A percentile compares a stretch with the other conserved stretches of the same genome.
These are phyloP conservation scores for Gossypium anomalum DNA, from an alignment of 345 rosid genomes.

Conservation along the genomic window DNA sequence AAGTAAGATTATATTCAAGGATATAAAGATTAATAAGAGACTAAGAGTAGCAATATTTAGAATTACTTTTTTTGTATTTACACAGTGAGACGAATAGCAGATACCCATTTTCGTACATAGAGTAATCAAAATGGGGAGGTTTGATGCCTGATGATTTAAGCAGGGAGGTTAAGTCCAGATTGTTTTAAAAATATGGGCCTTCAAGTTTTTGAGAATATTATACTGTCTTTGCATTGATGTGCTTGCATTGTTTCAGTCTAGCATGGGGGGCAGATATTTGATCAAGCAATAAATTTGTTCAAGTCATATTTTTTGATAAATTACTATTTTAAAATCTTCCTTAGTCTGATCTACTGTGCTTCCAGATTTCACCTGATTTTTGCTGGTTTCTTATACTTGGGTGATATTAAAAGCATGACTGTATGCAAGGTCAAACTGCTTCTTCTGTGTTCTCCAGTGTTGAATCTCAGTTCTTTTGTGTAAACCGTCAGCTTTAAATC, in stretches of 20 bases:
- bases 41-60: not conserved
- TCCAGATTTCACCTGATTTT: not conserved
- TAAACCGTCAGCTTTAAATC: not conserved
- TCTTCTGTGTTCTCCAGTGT: not conserved
- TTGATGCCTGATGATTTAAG: not conserved
- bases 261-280: not conserved
- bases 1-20: not conserved
- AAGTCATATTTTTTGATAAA: not conserved
- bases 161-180: not conserved
- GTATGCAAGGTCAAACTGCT: not conserved
- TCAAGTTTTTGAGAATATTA: not conserved
- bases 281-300: not conserved
- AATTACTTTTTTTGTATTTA: not conserved
- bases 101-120: not conserved
- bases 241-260: not conserved
- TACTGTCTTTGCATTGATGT: not conserved
- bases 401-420: not conserved
- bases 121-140: not conserved
- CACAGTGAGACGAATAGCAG: not conserved
- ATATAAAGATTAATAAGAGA: not conserved
- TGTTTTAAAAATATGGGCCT: not conserved
- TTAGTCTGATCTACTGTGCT: not conserved
- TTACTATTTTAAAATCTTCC: not conserved
- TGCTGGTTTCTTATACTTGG: conserved; percentile 4
- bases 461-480: not conserved